A percentile compares a stretch with the other conserved stretches of the same genome.
Evolutionary conservation across 2,329 filamentous ascomycete genomes (phyloP).

Genomic region (Alternaria sp.): DNA sequence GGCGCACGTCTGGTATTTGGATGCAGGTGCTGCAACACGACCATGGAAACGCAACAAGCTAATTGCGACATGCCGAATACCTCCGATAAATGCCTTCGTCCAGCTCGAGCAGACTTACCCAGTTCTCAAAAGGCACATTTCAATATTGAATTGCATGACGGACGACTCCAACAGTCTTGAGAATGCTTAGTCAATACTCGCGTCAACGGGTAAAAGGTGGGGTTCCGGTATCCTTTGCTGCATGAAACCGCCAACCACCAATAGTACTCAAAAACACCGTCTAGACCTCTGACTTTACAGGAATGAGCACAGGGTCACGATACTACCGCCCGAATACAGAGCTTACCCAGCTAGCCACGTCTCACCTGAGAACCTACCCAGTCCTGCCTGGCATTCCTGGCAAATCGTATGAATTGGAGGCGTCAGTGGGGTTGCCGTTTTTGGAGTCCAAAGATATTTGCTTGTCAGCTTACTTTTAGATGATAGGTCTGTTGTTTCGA

Average conservation of each 20-base stretch:
- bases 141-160: not conserved
- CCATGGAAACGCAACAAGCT: not conserved
- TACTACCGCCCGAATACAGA: not conserved
- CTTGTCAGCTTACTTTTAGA: not conserved
- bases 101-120: not conserved
- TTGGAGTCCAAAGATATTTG: not conserved
- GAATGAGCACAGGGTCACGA: not conserved
- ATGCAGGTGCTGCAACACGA: not conserved
- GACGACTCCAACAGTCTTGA: not conserved
- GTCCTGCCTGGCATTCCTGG: not conserved
- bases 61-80: not conserved
- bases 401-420: not conserved
- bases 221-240: not conserved
- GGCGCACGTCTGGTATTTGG: not conserved
- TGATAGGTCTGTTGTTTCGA: not conserved
- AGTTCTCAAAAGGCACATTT: not conserved
- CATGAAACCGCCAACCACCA: not conserved
- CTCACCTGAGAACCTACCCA: not conserved
- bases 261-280: not conserved
- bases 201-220: constrained; percentile 1
- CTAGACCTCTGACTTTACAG: not conserved
- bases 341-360: constrained; percentile 2
- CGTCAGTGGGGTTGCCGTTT: not conserved
- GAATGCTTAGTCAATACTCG: not conserved
- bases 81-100: not conserved